phyloP scores from a whole-genome alignment of 345 rosid genomes.

The Populus tremula region DNA sequence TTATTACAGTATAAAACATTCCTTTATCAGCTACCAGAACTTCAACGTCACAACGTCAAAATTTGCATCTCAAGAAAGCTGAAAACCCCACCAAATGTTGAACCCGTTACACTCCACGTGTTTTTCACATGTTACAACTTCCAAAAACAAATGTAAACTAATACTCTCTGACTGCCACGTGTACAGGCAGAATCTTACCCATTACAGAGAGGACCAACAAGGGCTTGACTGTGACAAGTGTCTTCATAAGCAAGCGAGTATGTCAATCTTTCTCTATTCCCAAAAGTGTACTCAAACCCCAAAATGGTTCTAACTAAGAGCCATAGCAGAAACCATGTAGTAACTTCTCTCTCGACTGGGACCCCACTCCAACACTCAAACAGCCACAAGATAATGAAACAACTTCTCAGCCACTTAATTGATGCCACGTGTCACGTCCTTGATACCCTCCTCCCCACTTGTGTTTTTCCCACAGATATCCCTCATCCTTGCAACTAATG shows the following conservation, averaged over 20 bases:
- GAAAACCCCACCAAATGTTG: background rate
- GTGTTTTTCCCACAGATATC: background rate
- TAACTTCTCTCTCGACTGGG: background rate
- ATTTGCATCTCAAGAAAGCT: background rate
- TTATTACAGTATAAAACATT: no score
- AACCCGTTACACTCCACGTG: background rate
- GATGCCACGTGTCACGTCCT: no score
- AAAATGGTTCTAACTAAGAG: constrained; percentile 9
- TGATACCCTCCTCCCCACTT: no score
- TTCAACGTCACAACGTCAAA: no score
- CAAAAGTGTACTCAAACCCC: background rate
- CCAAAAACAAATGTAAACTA: background rate
- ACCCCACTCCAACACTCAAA: no score
- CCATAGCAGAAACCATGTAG: constrained; percentile 8
- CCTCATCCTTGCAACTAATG: constrained; percentile 1
- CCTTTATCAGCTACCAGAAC: no score
- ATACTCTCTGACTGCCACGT: background rate
- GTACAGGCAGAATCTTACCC: background rate
- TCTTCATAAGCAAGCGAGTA: constrained; percentile 2
- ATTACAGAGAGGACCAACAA: background rate
- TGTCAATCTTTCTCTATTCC: background rate
- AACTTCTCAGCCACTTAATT: no score
- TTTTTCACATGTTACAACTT: background rate
- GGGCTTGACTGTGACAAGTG: background rate
- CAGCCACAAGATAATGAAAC: no score